These are phyloP conservation scores for Verticillium tricorpus DNA, from an alignment of 2,329 filamentous ascomycete genomes.

Conservation along the genomic window DNA sequence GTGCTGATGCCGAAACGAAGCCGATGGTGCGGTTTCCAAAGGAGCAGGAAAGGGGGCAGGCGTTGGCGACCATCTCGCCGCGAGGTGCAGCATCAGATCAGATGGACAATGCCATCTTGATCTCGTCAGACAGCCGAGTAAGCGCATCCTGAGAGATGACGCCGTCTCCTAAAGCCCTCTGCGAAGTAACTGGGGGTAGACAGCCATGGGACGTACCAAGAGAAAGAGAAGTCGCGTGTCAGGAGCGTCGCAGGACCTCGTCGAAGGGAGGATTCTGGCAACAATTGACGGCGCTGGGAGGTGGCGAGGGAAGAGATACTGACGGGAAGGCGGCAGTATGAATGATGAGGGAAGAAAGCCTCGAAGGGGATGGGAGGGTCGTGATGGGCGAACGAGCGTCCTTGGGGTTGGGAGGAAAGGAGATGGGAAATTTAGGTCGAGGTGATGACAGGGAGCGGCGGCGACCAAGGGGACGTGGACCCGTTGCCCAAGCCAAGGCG, in stretches of 20 bases:
- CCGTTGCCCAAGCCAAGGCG: background rate
- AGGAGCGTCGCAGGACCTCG: constrained; percentile 22
- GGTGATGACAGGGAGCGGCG: background rate
- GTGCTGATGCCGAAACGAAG: background rate
- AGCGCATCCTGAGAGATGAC: background rate
- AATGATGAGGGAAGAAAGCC: constrained; percentile 10
- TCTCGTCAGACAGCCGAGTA: background rate
- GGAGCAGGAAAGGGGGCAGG: background rate
- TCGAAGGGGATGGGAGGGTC: constrained; percentile 9
- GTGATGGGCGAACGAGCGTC: constrained; percentile 4
- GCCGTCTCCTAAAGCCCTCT: background rate
- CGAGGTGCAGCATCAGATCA: background rate
- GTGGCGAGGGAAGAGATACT: constrained; percentile 2
- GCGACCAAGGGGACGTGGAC: background rate
- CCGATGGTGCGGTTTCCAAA: background rate
- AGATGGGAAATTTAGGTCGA: constrained; percentile 15
- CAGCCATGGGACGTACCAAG: constrained; percentile 17
- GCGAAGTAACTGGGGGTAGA: background rate
- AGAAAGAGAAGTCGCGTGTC: constrained; percentile 28
- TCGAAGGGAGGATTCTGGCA: background rate
- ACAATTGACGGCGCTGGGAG: background rate
- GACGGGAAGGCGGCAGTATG: constrained; percentile 7
- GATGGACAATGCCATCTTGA: background rate
- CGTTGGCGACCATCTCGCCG: background rate
- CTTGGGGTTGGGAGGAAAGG: background rate